Conservation (phyloP, 306 rosid species). For the Fragaria iinumae region DNA sequence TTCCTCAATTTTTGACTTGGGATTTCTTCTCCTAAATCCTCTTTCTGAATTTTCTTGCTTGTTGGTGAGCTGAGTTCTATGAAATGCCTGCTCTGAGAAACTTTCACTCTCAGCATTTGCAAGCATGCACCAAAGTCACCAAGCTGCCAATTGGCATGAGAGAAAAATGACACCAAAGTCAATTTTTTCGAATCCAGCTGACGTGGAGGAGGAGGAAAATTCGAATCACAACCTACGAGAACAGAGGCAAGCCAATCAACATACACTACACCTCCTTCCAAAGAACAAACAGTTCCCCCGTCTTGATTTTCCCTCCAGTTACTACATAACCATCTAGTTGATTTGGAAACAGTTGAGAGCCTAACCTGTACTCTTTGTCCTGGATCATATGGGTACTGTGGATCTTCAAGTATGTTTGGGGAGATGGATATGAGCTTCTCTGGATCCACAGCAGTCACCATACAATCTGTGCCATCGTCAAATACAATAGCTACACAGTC, state of each 20-base stretch:
- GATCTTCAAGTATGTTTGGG: slow-evolving; percentile 70
- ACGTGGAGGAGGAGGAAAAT: slow-evolving; percentile 58
- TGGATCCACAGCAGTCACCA: slow-evolving; percentile 53
- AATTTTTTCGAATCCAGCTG: slow-evolving; percentile 66
- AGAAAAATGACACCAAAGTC: slow-evolving; percentile 72
- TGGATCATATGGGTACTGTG: slow-evolving; percentile 84
- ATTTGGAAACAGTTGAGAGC: slow-evolving; percentile 55
- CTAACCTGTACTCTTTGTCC: slow-evolving; percentile 84
- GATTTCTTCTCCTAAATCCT: slow-evolving; percentile 39
- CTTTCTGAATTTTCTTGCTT: slow-evolving; percentile 39
- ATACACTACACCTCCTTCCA: slow-evolving; percentile 73
- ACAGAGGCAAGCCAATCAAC: slow-evolving; percentile 77
- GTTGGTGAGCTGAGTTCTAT: slow-evolving; percentile 28
- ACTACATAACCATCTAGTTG: slow-evolving; percentile 78
- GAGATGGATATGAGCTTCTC: slow-evolving; percentile 62
- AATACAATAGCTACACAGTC: slow-evolving; percentile 64
- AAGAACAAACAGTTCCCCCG: slow-evolving; percentile 74
- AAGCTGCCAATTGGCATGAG: slow-evolving; percentile 86
- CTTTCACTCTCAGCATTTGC: slow-evolving; percentile 37
- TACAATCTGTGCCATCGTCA: slow-evolving; percentile 76
- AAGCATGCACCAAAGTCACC: slow-evolving; percentile 93
- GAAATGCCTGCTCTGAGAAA: slow-evolving; percentile 32
- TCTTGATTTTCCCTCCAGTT: slow-evolving; percentile 65
- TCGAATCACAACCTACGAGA: slow-evolving; percentile 40
- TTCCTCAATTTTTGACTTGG: slow-evolving; percentile 42